Evolutionary conservation across 306 rosid species (phyloP).

Genomic region (Prunus padus): DNA sequence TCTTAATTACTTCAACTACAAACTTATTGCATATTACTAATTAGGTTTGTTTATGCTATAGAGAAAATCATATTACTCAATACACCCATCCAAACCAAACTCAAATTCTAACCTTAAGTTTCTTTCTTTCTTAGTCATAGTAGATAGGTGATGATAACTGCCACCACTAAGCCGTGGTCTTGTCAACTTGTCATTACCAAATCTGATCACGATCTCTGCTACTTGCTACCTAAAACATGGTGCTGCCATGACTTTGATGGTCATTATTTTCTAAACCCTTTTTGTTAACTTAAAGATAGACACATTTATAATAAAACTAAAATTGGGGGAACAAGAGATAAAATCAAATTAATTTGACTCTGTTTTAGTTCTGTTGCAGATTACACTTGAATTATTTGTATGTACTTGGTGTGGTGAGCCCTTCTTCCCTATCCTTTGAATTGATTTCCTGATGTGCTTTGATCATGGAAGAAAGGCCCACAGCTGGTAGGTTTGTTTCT

Average conservation of each 20-base stretch:
- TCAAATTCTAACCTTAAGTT: background rate
- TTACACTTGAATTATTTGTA: too few relatives aligned
- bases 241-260: background rate
- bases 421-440: background rate
- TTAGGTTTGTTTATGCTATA: too few relatives aligned
- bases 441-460: background rate
- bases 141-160: background rate
- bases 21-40: too few relatives aligned
- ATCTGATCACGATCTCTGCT: background rate
- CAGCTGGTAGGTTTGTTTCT: constrained; percentile 27
- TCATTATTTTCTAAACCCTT: background rate
- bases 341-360: too few relatives aligned
- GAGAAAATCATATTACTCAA: background rate
- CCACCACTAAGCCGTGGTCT: background rate
- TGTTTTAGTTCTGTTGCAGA: too few relatives aligned
- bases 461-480: constrained; percentile 9
- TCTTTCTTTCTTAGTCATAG: background rate
- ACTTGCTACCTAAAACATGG: background rate
- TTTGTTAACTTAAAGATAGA: background rate
- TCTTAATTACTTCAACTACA: too few relatives aligned
- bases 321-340: background rate
- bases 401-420: background rate
- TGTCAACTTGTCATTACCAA: background rate
- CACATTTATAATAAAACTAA: background rate
- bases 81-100: background rate